Evolutionary conservation across 768 basidiomycete species (phyloP), one percentile per base, ranked within the genome.

Genomic region (Suillus americanus): DNA sequence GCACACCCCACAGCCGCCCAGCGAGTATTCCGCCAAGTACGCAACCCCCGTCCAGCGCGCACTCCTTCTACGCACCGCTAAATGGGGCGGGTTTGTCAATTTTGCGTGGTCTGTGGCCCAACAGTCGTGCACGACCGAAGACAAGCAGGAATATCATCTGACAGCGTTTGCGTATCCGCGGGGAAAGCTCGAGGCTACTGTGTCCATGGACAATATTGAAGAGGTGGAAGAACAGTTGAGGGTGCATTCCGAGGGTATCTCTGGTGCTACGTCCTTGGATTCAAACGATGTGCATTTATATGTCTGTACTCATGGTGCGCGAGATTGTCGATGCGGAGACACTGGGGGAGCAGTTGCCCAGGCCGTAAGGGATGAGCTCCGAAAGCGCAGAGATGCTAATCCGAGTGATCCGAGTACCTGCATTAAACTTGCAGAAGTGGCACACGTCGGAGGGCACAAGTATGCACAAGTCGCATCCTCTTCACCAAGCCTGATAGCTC

Each of bases 361-460:
- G 0, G 81, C 86, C 3, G 71, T 95, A 33, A 76, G 78, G 20
- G 76, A 79, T 5, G 89, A 91, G 70, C 74, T 90, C 8, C 72
- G 72, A 45, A 75, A 71, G 46, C 80, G 81, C 57, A 74, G 72
- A 25, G 65, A 75, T 53, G 65, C 40, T 12, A 70, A 80, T 40
- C 67, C 65, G 7, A 65, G 60, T 3, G 72, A 75, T 64, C 67
- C 66, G 2, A 71, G 74, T 66, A 71, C 45, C 65, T 86, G 66
- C 68, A 80, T 81, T 28, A 73, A 73, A 51, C 78, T 94, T 2
- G 85, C 85, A 3, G 86, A 92, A 67, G 84, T 89, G 7, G 89
- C 84, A 2, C 93, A 95, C 74, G 87, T 95, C 60, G 93, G 94
- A 1, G 92, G 92, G 30, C 93, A 95, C 76, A 82, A 91, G 92